These are phyloP conservation scores for Neofusicoccum kwambonambiense DNA, from an alignment of 2,329 filamentous ascomycete genomes.

Conservation along the genomic window DNA sequence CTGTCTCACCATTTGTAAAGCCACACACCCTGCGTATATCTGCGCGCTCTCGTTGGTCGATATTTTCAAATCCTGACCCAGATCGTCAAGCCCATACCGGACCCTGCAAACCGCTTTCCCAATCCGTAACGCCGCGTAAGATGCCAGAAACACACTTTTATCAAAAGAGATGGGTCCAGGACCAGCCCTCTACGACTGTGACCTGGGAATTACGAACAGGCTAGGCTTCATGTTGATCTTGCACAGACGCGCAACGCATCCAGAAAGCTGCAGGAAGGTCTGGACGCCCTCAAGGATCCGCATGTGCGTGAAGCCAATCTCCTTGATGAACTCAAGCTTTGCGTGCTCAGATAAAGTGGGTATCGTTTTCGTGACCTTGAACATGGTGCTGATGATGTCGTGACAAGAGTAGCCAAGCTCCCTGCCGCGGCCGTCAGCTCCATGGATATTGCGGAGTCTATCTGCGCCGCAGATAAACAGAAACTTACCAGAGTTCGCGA, in stretches of 20 bases:
- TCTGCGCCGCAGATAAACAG: not conserved
- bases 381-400: constrained; percentile 99
- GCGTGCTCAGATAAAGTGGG: constrained; percentile 88
- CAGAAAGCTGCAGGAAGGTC: constrained; percentile 88
- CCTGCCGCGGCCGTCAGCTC: constrained; percentile 36
- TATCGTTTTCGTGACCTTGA: constrained; percentile 95
- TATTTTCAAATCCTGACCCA: not conserved
- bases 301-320: constrained; percentile 99
- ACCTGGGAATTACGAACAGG: constrained; percentile 59
- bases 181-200: not conserved
- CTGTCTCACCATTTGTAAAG: not conserved
- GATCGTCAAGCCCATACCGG: not conserved
- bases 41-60: constrained; percentile 1
- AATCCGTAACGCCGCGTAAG: constrained; percentile 10
- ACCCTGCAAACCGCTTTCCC: not conserved
- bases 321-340: constrained; percentile 96
- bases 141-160: constrained; percentile 6
- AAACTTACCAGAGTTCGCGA: constrained; percentile 78
- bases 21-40: not conserved
- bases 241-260: constrained; percentile 85
- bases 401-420: constrained; percentile 95
- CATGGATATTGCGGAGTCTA: not conserved
- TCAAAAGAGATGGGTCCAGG: not conserved
- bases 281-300: constrained; percentile 97
- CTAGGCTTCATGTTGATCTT: constrained; percentile 96